These are phyloP conservation scores for Cyamopsis tetragonoloba DNA, from an alignment of 306 rosid species.

Conservation along the genomic window DNA sequence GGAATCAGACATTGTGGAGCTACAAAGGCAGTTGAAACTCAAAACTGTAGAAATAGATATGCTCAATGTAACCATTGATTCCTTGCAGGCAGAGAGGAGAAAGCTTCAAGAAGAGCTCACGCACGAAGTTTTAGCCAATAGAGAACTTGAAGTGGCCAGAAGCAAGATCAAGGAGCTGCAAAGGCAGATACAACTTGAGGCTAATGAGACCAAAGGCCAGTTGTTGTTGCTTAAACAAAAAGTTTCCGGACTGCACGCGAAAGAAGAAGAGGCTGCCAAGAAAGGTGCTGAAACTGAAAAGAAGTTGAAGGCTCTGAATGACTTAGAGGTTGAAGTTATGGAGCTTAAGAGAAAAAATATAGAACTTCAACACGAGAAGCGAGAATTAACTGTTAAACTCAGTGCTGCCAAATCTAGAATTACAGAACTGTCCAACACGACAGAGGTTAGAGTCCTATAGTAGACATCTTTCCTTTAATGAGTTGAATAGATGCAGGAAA, in stretches of 20 bases:
- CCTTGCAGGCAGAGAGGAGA: constrained; percentile 70
- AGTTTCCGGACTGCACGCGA: constrained; percentile 60
- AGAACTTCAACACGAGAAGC: constrained; percentile 76
- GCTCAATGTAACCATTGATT: constrained; percentile 65
- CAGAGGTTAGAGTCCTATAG: constrained; percentile 52
- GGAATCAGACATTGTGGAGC: constrained; percentile 54
- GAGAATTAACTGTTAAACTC: constrained; percentile 64
- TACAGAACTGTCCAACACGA: constrained; percentile 48
- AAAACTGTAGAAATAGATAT: constrained; percentile 58
- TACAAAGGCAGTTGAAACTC: constrained; percentile 60
- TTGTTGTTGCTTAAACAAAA: constrained; percentile 74
- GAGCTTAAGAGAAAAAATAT: constrained; percentile 71
- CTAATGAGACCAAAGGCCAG: constrained; percentile 70
- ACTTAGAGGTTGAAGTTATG: constrained; percentile 57
- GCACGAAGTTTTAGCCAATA: constrained; percentile 43
- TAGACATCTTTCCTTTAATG: background rate
- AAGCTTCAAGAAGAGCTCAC: constrained; percentile 62
- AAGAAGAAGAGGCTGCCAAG: constrained; percentile 62
- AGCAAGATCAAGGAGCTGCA: constrained; percentile 73
- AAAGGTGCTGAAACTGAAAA: constrained; percentile 63
- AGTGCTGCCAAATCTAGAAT: constrained; percentile 56
- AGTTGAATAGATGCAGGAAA: constrained; percentile 5
- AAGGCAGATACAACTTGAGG: constrained; percentile 74
- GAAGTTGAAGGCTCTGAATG: constrained; percentile 57
- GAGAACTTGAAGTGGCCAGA: constrained; percentile 67